Evolutionary conservation across 2,329 filamentous ascomycete species (phyloP), one percentile per base, ranked within the genome.

Genomic region (Aureobasidium melanogenum): DNA sequence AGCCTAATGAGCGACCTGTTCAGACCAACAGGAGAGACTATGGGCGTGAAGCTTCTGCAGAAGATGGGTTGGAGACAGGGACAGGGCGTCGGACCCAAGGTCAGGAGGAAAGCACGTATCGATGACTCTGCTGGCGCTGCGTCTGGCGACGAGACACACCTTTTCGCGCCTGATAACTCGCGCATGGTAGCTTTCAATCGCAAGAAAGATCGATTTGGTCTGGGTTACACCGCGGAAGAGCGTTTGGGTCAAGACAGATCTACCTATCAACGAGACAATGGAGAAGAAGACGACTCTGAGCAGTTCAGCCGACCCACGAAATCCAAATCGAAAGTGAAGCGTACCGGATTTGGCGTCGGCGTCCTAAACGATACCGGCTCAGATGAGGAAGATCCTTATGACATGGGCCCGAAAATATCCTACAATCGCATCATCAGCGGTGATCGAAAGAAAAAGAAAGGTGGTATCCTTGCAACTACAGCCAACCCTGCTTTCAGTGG

Each of bases 1-100:
- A 80, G 81, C 51, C 78, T 79, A 52, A 77, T 95, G 43, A 84
- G 88, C 68, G 89, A 90, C 55, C 75, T 97, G 1, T 85, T 97
- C 65, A 82, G 83, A 61, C 77, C 79, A 0, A 81, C 84, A 9
- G 89, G 90, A 38, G 89, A 96, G 64, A 96, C 91, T 0, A 91
- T 95, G 80, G 94, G 94, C 1, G 80, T 88, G 15, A 92, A 89
- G 70, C 78, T 99, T 17, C 77, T 97, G 63, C 89, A 88, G 70
- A 88, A 83, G 69, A 97, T 99, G 93, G 94, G 93, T 17, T 99
- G 94, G 94, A 89, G 88, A 68, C 88, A 93, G 65, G 93, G 92
- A 0, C 92, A 97, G 73, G 94, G 94, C 3, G 86, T 97, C 64
- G 94, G 94, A 0, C 91, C 91, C 24, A 96, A 91, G 73, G 78